Evolutionary conservation across 2,329 filamentous ascomycete species (phyloP).

Genomic region (Venturia oleaginea): DNA sequence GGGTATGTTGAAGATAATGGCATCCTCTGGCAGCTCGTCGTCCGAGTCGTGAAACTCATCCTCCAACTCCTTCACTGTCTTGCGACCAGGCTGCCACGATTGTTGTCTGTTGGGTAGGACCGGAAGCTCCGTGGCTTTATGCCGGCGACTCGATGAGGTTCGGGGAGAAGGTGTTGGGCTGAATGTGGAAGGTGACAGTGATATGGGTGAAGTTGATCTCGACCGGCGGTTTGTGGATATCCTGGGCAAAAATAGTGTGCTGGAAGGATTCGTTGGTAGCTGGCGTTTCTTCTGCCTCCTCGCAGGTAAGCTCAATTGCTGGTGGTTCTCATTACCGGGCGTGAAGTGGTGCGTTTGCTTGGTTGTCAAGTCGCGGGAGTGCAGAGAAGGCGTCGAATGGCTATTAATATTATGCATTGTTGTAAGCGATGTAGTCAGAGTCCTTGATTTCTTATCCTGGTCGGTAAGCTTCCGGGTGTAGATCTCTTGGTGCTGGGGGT

Average conservation of each 20-base stretch:
- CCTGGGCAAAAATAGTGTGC: slow-evolving; percentile 2
- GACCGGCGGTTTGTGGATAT: slow-evolving; percentile 5
- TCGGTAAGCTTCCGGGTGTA: slow-evolving; percentile 7
- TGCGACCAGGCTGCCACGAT: slow-evolving; percentile 61
- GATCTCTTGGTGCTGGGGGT: not conserved
- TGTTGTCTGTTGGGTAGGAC: slow-evolving; percentile 32
- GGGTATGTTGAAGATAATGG: slow-evolving; percentile 72
- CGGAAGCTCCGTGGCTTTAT: slow-evolving; percentile 17
- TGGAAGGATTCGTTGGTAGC: not conserved
- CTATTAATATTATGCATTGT: not conserved
- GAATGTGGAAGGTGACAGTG: slow-evolving; percentile 24
- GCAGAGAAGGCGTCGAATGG: not conserved
- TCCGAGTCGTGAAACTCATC: slow-evolving; percentile 72
- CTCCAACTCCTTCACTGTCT: slow-evolving; percentile 62
- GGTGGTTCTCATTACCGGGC: not conserved
- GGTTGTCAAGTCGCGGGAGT: not conserved
- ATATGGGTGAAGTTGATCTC: slow-evolving; percentile 5
- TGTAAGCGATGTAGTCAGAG: not conserved
- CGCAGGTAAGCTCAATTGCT: slow-evolving; percentile 4
- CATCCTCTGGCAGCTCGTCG: slow-evolving; percentile 66
- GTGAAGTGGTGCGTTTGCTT: not conserved
- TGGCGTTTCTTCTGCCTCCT: slow-evolving; percentile 4
- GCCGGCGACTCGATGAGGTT: slow-evolving; percentile 24
- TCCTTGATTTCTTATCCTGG: not conserved
- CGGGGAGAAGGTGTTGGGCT: slow-evolving; percentile 23